phyloP scores from a whole-genome alignment of 2,329 filamentous ascomycete genomes.

The Thelonectria olida region DNA sequence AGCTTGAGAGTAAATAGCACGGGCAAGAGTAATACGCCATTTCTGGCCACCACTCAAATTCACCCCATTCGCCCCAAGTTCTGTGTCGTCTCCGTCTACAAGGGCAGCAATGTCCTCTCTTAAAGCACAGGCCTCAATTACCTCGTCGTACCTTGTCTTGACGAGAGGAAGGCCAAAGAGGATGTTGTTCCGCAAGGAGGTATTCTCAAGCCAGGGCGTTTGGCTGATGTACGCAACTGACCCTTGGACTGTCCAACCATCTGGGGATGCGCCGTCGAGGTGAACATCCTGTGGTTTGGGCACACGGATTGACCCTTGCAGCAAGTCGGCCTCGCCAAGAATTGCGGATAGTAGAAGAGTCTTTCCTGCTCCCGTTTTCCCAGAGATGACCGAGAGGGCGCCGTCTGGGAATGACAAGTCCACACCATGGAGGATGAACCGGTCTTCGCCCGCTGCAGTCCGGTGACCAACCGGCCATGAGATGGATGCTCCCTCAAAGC shows the following conservation, averaged over 20 bases:
- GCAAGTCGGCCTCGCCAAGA: constrained; percentile 76
- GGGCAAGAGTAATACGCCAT: constrained; percentile 81
- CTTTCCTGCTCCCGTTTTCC: constrained; percentile 80
- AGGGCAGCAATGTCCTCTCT: constrained; percentile 79
- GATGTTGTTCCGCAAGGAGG: constrained; percentile 79
- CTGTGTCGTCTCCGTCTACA: constrained; percentile 77
- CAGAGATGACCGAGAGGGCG: constrained; percentile 78
- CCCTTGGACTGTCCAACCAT: constrained; percentile 72
- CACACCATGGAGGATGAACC: constrained; percentile 71
- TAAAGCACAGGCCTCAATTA: constrained; percentile 76
- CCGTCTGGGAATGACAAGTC: constrained; percentile 71
- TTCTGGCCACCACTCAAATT: constrained; percentile 85
- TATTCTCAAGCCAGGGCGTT: constrained; percentile 86
- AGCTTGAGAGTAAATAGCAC: constrained; percentile 80
- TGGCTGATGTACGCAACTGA: constrained; percentile 79
- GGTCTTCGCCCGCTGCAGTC: constrained; percentile 59
- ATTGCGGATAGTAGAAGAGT: constrained; percentile 77
- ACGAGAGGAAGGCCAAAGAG: constrained; percentile 77
- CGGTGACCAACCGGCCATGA: constrained; percentile 75
- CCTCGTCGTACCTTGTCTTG: constrained; percentile 71
- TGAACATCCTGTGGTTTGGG: constrained; percentile 58
- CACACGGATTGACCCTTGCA: constrained; percentile 67
- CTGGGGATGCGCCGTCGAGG: constrained; percentile 66
- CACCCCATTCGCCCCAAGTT: constrained; percentile 85
- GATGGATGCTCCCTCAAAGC: constrained; percentile 72